These are phyloP conservation scores for Macaranga tanarius DNA, from an alignment of 441 rosid genomes.

Conservation along the genomic window DNA sequence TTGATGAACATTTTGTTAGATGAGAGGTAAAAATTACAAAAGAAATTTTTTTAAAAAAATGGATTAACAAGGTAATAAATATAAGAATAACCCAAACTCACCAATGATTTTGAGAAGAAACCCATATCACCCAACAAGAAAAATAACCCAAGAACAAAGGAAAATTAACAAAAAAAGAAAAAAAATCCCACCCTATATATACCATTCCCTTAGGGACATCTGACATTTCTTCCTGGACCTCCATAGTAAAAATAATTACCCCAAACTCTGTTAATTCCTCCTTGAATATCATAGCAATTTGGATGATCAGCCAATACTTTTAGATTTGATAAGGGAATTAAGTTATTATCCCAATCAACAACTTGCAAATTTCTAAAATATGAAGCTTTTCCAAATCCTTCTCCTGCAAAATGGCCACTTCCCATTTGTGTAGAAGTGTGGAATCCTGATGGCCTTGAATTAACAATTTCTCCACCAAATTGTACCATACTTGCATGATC, in stretches of 20 bases:
- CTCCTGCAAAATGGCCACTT: conserved; percentile 88
- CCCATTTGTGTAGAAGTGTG: conserved; percentile 97
- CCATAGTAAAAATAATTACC: conserved; percentile 95
- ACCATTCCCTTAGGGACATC: conserved; percentile 61
- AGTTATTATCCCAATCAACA: conserved; percentile 94
- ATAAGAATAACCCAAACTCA: conserved; percentile 39
- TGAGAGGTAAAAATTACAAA: conserved; percentile 14
- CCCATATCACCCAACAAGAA: conserved; percentile 37
- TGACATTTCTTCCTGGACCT: conserved; percentile 90
- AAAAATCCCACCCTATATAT: conserved; percentile 26
- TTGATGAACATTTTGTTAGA: conserved; percentile 36
- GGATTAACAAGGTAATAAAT: conserved; percentile 32
- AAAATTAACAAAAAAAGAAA: background rate
- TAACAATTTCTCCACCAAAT: conserved; percentile 89
- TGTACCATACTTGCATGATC: conserved; percentile 95
- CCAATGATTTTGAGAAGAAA: conserved; percentile 36
- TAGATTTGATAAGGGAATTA: conserved; percentile 63
- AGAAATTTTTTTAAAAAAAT: conserved; percentile 10
- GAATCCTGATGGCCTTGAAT: conserved; percentile 60
- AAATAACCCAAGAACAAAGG: background rate
- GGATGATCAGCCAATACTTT: conserved; percentile 82
- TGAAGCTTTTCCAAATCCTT: conserved; percentile 87
- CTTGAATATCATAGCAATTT: conserved; percentile 83
- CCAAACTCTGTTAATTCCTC: conserved; percentile 85
- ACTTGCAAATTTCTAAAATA: conserved; percentile 83